These are phyloP conservation scores for Podaxis rugospora DNA, from an alignment of 768 basidiomycete species.

Conservation along the genomic window DNA sequence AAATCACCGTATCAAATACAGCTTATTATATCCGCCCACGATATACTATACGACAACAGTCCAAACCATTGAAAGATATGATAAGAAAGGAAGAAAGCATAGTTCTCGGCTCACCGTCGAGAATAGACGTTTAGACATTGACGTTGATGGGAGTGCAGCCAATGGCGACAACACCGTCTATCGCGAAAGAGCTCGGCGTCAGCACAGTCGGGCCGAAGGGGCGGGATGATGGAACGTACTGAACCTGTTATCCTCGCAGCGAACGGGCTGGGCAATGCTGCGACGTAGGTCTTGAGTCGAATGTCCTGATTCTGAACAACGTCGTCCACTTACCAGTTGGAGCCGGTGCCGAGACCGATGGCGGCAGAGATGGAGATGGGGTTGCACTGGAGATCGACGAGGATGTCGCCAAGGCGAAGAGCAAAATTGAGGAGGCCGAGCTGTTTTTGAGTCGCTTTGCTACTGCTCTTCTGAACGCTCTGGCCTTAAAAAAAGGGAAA, in stretches of 20 bases:
- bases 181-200: too few relatives aligned
- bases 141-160: constrained; percentile 27
- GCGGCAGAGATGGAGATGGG: constrained; percentile 13
- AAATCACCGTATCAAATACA: background rate
- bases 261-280: constrained; percentile 18
- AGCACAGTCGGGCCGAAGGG: background rate
- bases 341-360: constrained; percentile 16
- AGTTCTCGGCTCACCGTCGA: background rate
- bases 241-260: constrained; percentile 22
- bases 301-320: background rate
- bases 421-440: constrained; percentile 9
- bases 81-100: background rate
- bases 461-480: background rate
- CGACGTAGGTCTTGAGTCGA: background rate
- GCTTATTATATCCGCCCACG: background rate
- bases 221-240: constrained; percentile 14
- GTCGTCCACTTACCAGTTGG: constrained; percentile 13
- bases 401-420: constrained; percentile 13
- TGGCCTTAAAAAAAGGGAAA: background rate
- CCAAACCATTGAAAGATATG: background rate
- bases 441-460: background rate
- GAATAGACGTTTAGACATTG: constrained; percentile 16
- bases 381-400: constrained; percentile 19
- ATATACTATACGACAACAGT: background rate
- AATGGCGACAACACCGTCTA: constrained; percentile 22